Evolutionary conservation across 768 basidiomycete genomes (phyloP), one percentile per base, ranked within the genome.

Genomic region (Rhodotorula paludigena): DNA sequence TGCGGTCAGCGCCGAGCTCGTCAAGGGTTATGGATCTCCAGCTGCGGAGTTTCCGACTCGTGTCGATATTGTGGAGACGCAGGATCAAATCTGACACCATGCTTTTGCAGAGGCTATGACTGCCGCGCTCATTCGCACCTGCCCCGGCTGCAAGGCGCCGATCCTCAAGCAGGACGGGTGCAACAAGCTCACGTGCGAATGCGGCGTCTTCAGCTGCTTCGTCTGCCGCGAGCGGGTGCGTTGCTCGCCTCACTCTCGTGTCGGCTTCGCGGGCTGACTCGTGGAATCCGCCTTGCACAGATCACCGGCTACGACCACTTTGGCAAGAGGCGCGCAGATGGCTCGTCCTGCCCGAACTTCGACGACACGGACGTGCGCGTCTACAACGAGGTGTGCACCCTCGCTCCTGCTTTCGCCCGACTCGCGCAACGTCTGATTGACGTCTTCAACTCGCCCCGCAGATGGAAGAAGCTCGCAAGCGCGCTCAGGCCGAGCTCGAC

Each of bases 31-130:
- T 10, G 41, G n/a, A n/a, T n/a, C n/a, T n/a, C n/a, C n/a, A n/a
- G 12, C 20, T 41, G 41, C 41, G 10, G 41, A 1, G n/a, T 9
- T 16, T 39, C 12, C 25, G 38, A 23, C 33, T 33, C 36, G 5
- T 38, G n/a, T 47, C n/a, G n/a, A n/a, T n/a, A n/a, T n/a, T n/a
- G n/a, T n/a, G n/a, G n/a, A n/a, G n/a, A n/a, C n/a, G n/a, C n/a
- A n/a, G n/a, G n/a, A n/a, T n/a, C n/a, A n/a, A n/a, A n/a, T n/a
- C n/a, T n/a, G n/a, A n/a, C n/a, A n/a, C n/a, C n/a, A n/a, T n/a
- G n/a, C n/a, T n/a, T n/a, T n/a, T n/a, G 80, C 79, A 72, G 80
- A 81, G 63, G 79, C 79, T 20, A 81, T 81, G 80, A 76, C 76
- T 4, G 76, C 72, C 30, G 79, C 80, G 0, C 45, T 79, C 23